These are phyloP conservation scores for Arachnopeziza araneosa DNA, from an alignment of 2,329 filamentous ascomycete genomes.

Conservation along the genomic window DNA sequence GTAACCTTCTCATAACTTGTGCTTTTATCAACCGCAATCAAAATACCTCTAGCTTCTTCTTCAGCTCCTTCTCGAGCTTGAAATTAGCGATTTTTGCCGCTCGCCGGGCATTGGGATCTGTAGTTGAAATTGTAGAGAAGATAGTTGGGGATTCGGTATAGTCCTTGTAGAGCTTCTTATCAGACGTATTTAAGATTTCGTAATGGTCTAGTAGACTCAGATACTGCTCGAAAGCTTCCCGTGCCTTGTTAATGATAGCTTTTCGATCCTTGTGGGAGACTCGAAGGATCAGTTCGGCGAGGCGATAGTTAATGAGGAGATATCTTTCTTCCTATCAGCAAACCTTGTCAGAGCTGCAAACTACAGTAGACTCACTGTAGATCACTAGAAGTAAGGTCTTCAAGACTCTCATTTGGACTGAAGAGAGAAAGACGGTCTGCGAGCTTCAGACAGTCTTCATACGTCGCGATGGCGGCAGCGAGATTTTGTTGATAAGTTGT, in stretches of 20 bases:
- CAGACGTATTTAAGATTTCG: slow-evolving; percentile 57
- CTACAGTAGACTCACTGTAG: slow-evolving; percentile 51
- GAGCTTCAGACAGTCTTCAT: slow-evolving; percentile 66
- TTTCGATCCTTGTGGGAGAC: slow-evolving; percentile 59
- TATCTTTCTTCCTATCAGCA: slow-evolving; percentile 44
- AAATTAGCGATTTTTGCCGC: slow-evolving; percentile 84
- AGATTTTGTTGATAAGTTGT: slow-evolving; percentile 64
- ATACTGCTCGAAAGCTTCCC: slow-evolving; percentile 71
- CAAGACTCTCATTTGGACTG: slow-evolving; percentile 81
- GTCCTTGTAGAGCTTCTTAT: slow-evolving; percentile 64
- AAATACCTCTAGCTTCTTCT: slow-evolving; percentile 69
- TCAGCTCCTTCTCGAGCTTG: slow-evolving; percentile 78
- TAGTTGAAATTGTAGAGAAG: slow-evolving; percentile 66
- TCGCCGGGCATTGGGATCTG: slow-evolving; percentile 61
- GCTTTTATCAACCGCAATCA: not conserved
- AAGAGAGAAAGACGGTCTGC: slow-evolving; percentile 73
- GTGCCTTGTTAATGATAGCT: slow-evolving; percentile 54
- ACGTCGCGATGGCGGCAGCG: slow-evolving; percentile 59
- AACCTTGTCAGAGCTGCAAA: not conserved
- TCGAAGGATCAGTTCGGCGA: slow-evolving; percentile 74
- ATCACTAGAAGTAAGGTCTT: slow-evolving; percentile 81
- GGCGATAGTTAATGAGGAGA: slow-evolving; percentile 68
- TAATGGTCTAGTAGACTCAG: slow-evolving; percentile 75
- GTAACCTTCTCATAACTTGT: slow-evolving; percentile 14
- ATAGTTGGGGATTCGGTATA: slow-evolving; percentile 67